These are phyloP conservation scores for Leccinum ponderosum DNA, from an alignment of 1,284 basidiomycete genomes.

Conservation along the genomic window DNA sequence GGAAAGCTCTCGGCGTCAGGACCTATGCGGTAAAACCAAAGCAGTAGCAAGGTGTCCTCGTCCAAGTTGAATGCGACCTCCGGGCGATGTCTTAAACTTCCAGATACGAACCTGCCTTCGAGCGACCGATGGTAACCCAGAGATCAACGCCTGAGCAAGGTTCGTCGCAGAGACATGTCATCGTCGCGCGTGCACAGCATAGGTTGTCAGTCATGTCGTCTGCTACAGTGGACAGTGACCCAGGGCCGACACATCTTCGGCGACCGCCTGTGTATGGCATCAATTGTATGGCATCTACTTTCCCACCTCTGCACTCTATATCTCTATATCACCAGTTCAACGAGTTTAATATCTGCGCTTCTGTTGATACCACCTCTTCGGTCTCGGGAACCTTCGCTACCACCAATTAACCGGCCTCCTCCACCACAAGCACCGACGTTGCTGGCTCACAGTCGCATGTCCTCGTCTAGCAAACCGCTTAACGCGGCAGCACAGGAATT, in stretches of 20 bases:
- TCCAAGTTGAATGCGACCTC: constrained; percentile 58
- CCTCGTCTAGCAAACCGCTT: no score
- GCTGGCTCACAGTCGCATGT: no score
- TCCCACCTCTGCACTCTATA: no score
- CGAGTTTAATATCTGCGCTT: no score
- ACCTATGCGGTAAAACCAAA: constrained; percentile 58
- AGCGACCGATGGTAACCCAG: constrained; percentile 54
- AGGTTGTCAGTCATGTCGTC: constrained; percentile 73
- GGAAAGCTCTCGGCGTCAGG: constrained; percentile 54
- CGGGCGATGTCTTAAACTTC: constrained; percentile 49
- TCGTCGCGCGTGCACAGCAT: constrained; percentile 81
- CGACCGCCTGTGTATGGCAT: constrained; percentile 62
- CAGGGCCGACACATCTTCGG: constrained; percentile 70
- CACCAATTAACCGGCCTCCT: no score
- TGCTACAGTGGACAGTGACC: constrained; percentile 80
- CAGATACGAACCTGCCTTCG: constrained; percentile 37
- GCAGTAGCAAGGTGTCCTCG: constrained; percentile 36
- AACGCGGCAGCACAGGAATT: no score
- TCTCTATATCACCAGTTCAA: no score
- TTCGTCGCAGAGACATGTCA: constrained; percentile 80
- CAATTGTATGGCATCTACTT: constrained; percentile 73
- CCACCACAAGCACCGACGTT: no score
- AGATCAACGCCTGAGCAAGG: constrained; percentile 71
- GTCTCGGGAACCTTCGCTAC: no score
- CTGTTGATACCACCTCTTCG: no score